phyloP scores from a whole-genome alignment of 495 filamentous ascomycete genomes.

The Xylaria telfairii region DNA sequence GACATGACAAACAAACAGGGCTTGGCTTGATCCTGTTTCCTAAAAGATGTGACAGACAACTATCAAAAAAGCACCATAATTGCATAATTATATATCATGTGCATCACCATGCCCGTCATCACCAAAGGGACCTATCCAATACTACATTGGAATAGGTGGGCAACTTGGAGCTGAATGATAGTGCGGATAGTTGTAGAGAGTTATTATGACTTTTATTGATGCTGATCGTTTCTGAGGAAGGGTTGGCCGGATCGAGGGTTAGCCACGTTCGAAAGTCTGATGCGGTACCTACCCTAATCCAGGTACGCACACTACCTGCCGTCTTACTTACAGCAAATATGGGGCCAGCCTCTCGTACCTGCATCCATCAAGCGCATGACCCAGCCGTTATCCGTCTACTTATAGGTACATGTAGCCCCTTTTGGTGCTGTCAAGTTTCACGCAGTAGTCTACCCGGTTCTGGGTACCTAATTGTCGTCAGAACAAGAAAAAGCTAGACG shows the following conservation, averaged over 20 bases:
- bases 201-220: not conserved
- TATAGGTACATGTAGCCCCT: not conserved
- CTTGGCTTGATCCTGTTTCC: not conserved
- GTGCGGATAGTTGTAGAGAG: not conserved
- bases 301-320: too few relatives aligned
- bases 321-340: not conserved
- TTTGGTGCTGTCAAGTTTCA: not conserved
- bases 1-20: not conserved
- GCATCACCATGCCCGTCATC: not conserved
- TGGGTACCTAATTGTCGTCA: not conserved
- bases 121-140: not conserved
- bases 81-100: not conserved
- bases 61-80: not conserved
- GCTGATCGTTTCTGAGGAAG: slow-evolving; percentile 10
- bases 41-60: not conserved
- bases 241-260: slow-evolving; percentile 3
- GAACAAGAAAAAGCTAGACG: not conserved
- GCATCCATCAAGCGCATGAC: not conserved
- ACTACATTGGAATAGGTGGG: not conserved
- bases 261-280: too few relatives aligned
- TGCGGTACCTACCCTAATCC: slow-evolving; percentile 17
- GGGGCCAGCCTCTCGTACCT: slow-evolving; percentile 7
- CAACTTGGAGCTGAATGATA: not conserved
- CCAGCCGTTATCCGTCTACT: not conserved
- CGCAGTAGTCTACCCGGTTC: not conserved